phyloP scores from a whole-genome alignment of 176 grass and related monocot genomes.

The Panicum miliaceum region DNA sequence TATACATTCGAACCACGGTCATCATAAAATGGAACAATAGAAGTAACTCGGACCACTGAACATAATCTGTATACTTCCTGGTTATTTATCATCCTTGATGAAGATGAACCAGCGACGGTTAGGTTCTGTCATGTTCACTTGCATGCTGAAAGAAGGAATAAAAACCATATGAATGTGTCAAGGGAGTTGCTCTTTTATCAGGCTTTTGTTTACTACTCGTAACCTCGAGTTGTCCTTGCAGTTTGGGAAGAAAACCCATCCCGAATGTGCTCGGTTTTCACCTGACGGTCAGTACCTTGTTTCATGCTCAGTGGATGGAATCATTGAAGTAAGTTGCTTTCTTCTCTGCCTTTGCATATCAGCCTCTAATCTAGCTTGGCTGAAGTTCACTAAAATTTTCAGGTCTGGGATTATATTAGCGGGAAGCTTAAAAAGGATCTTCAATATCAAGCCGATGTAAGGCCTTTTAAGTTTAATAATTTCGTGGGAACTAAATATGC shows the following conservation, averaged over 20 bases:
- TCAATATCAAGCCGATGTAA: conserved; percentile 97
- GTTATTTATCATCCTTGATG: conserved; percentile 22
- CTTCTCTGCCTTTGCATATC: conserved; percentile 26
- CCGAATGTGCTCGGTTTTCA: conserved; percentile 97
- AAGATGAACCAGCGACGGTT: conserved; percentile 23
- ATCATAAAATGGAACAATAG: neutral
- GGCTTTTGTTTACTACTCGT: conserved; percentile 16
- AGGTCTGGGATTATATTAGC: conserved; percentile 98
- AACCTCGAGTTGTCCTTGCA: conserved; percentile 48
- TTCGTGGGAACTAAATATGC: conserved; percentile 28
- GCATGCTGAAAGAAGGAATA: conserved; percentile 20
- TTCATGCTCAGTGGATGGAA: conserved; percentile 95
- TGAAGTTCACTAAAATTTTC: conserved; percentile 44
- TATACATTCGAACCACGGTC: neutral
- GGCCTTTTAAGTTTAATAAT: conserved; percentile 34
- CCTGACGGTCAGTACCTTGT: conserved; percentile 99
- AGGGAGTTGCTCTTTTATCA: conserved; percentile 19
- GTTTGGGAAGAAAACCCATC: conserved; percentile 99
- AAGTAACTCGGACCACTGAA: neutral
- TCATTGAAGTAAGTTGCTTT: conserved; percentile 79
- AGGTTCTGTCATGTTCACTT: conserved; percentile 23
- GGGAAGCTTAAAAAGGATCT: conserved; percentile 99
- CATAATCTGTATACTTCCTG: neutral
- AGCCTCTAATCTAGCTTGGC: conserved; percentile 20
- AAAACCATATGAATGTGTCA: neutral